Evolutionary conservation across 495 filamentous ascomycete genomes (phyloP).

Genomic region (Lepidopterella palustris): DNA sequence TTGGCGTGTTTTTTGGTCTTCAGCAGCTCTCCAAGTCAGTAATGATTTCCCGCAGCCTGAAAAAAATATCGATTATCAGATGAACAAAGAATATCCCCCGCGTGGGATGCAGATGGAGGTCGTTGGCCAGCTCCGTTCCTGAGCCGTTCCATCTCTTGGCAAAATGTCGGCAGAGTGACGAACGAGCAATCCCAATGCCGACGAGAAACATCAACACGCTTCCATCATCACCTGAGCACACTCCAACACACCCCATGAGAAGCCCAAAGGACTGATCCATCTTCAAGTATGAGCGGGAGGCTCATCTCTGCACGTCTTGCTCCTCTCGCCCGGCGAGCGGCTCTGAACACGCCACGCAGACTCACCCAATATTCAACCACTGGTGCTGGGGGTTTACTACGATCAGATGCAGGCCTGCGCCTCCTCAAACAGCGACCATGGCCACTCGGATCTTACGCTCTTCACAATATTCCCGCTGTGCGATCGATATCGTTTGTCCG

Average conservation of each 20-base stretch:
- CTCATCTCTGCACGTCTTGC: constrained; percentile 66
- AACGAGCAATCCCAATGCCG: neutral
- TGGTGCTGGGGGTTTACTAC: constrained; percentile 62
- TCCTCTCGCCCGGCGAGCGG: constrained; percentile 53
- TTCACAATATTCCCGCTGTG: constrained; percentile 80
- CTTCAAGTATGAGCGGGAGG: constrained; percentile 68
- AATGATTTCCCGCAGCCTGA: neutral
- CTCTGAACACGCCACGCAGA: constrained; percentile 54
- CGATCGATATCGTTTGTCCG: constrained; percentile 81
- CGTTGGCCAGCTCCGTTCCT: neutral
- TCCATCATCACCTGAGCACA: neutral
- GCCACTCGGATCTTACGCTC: constrained; percentile 65
- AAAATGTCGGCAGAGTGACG: neutral
- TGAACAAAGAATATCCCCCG: neutral
- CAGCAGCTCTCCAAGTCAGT: neutral
- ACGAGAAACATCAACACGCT: neutral
- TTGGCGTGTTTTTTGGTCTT: neutral
- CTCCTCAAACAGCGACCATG: constrained; percentile 57
- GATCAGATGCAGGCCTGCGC: constrained; percentile 55
- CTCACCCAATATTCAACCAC: constrained; percentile 54
- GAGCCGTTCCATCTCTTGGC: neutral
- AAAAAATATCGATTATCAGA: neutral
- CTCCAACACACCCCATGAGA: neutral
- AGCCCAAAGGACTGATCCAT: neutral
- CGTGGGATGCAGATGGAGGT: neutral